Base-by-base conservation (phyloP, 768 basidiomycete species). In the Lactifluus echinatus region DNA sequence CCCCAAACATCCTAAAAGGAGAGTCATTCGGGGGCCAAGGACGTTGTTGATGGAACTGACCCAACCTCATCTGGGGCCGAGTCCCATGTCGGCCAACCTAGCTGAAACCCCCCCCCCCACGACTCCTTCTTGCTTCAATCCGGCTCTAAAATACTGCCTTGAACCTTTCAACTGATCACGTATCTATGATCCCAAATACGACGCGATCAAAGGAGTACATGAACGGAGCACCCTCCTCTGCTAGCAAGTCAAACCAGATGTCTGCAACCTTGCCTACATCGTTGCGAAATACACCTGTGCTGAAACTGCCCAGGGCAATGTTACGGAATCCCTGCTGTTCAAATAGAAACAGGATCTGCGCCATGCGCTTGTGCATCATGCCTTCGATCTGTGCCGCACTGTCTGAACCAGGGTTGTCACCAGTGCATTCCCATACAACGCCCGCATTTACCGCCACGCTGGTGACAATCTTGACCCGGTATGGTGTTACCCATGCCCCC, bases 211-310 rank as follows among this genome's bases (percentile, higher is more conserved):
- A 90, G 0, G 78, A 76, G 28, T 72, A 58, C 59, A 70, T 68
- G 66, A 83, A 90, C n/a, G 80, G 72, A 28, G 81, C 78, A 1
- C 71, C 73, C 5, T 75, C 70, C 2, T 66, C 70, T 3, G 69
- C 70, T 43, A 89, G 69, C 28, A 87, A 69, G 51, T 87, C 81
- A 44, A 75, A 78, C 83, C 87, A 90, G 43, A 84, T 75, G 33
- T 67, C 70, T 5, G 84, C 86, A 15, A 89, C 76, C 50, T 75
- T 71, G 40, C 69, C 66, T 21, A 87, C 77, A 33, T 76, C 72
- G 68, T 90, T 90, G 54, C 73, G 74, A 70, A 89, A 90, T 2
- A 85, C 87, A 2, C 88, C 87, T 1, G 88, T 89, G 12, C 87
- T 88, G 67, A 86, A 90, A 63, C 82, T 82, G 31, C 88, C 87